These are phyloP conservation scores for Omphalea diandra DNA, from an alignment of 441 rosid species.

Conservation along the genomic window DNA sequence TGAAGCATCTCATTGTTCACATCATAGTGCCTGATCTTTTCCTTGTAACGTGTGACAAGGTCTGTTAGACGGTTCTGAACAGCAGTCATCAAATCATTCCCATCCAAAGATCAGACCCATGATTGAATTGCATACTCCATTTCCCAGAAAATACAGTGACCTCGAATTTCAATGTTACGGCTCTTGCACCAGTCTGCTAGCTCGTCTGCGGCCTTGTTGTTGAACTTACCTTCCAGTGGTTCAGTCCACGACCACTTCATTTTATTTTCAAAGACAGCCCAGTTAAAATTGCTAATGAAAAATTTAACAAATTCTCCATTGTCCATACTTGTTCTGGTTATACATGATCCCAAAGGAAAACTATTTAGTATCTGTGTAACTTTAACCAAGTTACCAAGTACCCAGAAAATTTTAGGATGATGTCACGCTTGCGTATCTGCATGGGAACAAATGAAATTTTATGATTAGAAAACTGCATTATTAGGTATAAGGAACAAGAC, in stretches of 20 bases:
- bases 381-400: conserved; percentile 43
- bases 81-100: conserved; percentile 48
- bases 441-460: conserved; percentile 2
- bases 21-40: conserved; percentile 78
- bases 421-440: conserved; percentile 82
- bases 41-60: conserved; percentile 70
- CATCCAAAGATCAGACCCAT: conserved; percentile 69
- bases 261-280: conserved; percentile 92
- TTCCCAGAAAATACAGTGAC: conserved; percentile 96
- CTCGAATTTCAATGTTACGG: conserved; percentile 60
- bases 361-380: conserved; percentile 68
- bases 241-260: conserved; percentile 94
- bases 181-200: conserved; percentile 64
- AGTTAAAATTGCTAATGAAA: conserved; percentile 65
- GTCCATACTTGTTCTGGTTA: conserved; percentile 72
- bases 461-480: conserved; percentile 14
- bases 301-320: conserved; percentile 78
- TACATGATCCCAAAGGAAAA: conserved; percentile 84
- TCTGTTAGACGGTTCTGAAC: conserved; percentile 64
- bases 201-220: conserved; percentile 82
- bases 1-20: conserved; percentile 95
- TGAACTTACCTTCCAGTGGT: conserved; percentile 64
- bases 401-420: conserved; percentile 63
- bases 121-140: conserved; percentile 65
- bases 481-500: not conserved